Conservation (phyloP, 441 rosid genomes). For the Hura crepitans region DNA sequence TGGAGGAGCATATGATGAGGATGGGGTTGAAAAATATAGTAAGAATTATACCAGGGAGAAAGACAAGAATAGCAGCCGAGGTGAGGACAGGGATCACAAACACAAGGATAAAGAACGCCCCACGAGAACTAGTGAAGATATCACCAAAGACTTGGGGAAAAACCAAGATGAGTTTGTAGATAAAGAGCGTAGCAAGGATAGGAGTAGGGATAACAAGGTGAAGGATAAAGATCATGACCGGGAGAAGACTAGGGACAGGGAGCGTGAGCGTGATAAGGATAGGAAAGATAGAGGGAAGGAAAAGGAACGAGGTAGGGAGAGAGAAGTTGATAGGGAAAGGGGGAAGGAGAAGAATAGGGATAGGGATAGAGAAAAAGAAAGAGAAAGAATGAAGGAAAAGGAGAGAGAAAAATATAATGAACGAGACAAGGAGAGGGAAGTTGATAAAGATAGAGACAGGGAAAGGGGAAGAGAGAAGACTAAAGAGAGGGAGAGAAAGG, state of each 20-base stretch:
- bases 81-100: conserved; percentile 45
- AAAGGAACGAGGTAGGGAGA: conserved; percentile 21
- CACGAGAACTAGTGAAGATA: conserved; percentile 34
- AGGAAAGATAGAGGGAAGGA: conserved; percentile 27
- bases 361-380: conserved; percentile 44
- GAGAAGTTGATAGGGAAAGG: conserved; percentile 20
- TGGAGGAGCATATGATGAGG: conserved; percentile 25
- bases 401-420: conserved; percentile 40
- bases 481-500: conserved; percentile 31
- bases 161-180: conserved; percentile 14
- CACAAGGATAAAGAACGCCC: conserved; percentile 43
- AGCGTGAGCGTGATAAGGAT: conserved; percentile 20
- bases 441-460: conserved; percentile 40
- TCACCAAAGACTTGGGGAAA: conserved; percentile 20
- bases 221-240: conserved; percentile 28
- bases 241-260: conserved; percentile 26
- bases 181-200: conserved; percentile 26
- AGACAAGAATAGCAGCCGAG: conserved; percentile 34
- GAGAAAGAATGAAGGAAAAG: conserved; percentile 38
- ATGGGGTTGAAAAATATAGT: conserved; percentile 33
- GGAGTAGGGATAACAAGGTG: conserved; percentile 26
- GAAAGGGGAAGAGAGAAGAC: conserved; percentile 43
- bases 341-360: conserved; percentile 26
- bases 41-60: conserved; percentile 48
- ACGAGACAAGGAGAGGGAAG: conserved; percentile 49